Evolutionary conservation across 371 early-diverging fungal species (phyloP).

Genomic region (Rhizopus arrhizus): DNA sequence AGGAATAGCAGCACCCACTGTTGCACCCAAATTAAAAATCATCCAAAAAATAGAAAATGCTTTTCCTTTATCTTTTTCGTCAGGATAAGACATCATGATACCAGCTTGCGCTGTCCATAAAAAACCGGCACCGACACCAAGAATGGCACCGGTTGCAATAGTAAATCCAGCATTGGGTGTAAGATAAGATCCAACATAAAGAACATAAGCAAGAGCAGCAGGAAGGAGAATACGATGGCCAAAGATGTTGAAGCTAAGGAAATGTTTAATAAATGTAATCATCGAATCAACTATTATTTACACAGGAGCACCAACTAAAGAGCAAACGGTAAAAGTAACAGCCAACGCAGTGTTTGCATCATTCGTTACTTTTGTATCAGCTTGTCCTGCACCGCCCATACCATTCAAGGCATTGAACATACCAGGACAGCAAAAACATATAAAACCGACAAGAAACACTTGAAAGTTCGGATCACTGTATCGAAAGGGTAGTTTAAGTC

Average conservation of each 20-base stretch:
- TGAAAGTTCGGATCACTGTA: slow-evolving; percentile 58
- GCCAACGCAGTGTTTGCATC: slow-evolving; percentile 75
- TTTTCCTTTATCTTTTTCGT: slow-evolving; percentile 71
- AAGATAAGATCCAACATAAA: slow-evolving; percentile 63
- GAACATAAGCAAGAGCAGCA: slow-evolving; percentile 58
- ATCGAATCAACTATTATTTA: slow-evolving; percentile 36
- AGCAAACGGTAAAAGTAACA: slow-evolving; percentile 67
- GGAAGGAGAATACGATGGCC: slow-evolving; percentile 59
- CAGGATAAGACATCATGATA: slow-evolving; percentile 83
- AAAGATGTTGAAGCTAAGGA: slow-evolving; percentile 51
- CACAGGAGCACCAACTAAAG: slow-evolving; percentile 62
- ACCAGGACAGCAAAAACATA: slow-evolving; percentile 81
- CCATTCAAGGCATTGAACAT: slow-evolving; percentile 85
- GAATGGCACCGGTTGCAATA: slow-evolving; percentile 59
- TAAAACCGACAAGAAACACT: slow-evolving; percentile 69
- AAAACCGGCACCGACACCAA: slow-evolving; percentile 64
- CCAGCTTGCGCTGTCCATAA: slow-evolving; percentile 72
- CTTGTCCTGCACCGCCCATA: slow-evolving; percentile 62
- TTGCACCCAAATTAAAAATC: slow-evolving; percentile 65
- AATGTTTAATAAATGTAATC: slow-evolving; percentile 2
- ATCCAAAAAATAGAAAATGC: slow-evolving; percentile 75
- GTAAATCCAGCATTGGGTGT: slow-evolving; percentile 48
- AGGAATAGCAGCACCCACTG: slow-evolving; percentile 3
- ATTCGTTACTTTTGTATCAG: slow-evolving; percentile 64
- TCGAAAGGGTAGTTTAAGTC: slow-evolving; percentile 53